Conservation (phyloP, 805 yeast genomes). For the Barnettozyma botsteinii region DNA sequence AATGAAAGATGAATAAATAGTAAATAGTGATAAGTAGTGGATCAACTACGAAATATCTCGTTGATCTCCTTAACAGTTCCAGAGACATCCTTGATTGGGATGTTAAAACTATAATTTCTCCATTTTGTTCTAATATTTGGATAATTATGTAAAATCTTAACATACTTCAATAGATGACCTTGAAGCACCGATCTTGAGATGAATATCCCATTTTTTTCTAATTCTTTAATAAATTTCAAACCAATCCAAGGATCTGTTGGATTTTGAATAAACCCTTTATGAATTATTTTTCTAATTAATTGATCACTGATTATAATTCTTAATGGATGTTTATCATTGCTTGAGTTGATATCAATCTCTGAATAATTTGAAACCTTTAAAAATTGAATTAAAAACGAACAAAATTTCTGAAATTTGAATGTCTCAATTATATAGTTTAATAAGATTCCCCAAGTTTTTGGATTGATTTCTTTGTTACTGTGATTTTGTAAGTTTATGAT, state of each 20-base stretch:
- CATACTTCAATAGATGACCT: constrained; percentile 13
- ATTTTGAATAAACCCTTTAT: constrained; percentile 17
- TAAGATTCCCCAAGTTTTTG: too few relatives aligned
- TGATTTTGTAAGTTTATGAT: too few relatives aligned
- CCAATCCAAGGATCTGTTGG: constrained; percentile 23
- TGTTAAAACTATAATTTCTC: not conserved
- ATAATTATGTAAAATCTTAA: constrained; percentile 11
- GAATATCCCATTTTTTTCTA: constrained; percentile 17
- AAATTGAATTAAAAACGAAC: too few relatives aligned
- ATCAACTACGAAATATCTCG: constrained; percentile 4
- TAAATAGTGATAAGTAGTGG: too few relatives aligned
- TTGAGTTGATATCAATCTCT: constrained; percentile 3
- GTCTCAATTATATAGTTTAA: too few relatives aligned
- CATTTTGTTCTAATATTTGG: constrained; percentile 7
- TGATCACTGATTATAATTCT: constrained; percentile 16
- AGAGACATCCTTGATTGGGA: constrained; percentile 10
- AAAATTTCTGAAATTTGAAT: too few relatives aligned
- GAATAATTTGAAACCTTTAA: not conserved
- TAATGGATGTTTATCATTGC: constrained; percentile 16
- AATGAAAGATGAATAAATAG: too few relatives aligned
- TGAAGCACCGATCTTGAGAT: constrained; percentile 13
- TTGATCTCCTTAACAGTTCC: constrained; percentile 13
- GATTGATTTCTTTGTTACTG: too few relatives aligned
- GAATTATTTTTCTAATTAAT: constrained; percentile 13
- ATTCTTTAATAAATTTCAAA: constrained; percentile 13